These are phyloP conservation scores for Metroxylon sagu DNA, from an alignment of 176 grass and related monocot species.

Conservation along the genomic window DNA sequence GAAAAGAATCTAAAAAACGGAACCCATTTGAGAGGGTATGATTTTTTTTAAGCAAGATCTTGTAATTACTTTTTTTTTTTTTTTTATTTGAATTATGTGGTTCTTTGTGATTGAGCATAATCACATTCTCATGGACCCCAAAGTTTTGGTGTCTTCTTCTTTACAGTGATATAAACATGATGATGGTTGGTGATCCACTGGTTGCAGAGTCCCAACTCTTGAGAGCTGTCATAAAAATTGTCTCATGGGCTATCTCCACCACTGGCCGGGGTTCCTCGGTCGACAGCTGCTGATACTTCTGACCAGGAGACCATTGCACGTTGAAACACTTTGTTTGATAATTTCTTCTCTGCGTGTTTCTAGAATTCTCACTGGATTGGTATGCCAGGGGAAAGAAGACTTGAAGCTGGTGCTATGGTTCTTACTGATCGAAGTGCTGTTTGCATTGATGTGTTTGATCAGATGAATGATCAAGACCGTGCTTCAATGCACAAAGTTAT, in stretches of 20 bases:
- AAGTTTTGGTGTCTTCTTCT: constrained; percentile 2
- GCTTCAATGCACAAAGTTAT: constrained; percentile 98
- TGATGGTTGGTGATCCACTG: constrained; percentile 98
- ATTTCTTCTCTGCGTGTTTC: neutral
- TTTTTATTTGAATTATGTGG: too few species aligned
- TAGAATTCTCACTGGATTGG: constrained; percentile 6
- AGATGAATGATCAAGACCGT: constrained; percentile 97
- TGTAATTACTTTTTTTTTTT: neutral
- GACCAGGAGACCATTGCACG: constrained; percentile 88
- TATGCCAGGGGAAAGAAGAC: constrained; percentile 82
- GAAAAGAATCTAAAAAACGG: constrained; percentile 98
- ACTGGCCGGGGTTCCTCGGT: constrained; percentile 93
- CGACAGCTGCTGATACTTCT: constrained; percentile 88
- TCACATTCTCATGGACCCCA: too few species aligned
- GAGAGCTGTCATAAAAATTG: constrained; percentile 94
- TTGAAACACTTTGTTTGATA: neutral
- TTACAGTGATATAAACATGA: constrained; percentile 98
- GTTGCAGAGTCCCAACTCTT: constrained; percentile 96
- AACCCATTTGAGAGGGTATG: constrained; percentile 98
- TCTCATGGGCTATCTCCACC: constrained; percentile 85
- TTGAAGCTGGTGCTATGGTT: constrained; percentile 99
- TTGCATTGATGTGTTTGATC: constrained; percentile 98
- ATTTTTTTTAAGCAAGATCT: neutral
- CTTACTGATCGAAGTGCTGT: constrained; percentile 92
- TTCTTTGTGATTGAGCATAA: too few species aligned